Conservation (phyloP, 1,284 basidiomycete genomes). For the Rhodotorula sp. region DNA sequence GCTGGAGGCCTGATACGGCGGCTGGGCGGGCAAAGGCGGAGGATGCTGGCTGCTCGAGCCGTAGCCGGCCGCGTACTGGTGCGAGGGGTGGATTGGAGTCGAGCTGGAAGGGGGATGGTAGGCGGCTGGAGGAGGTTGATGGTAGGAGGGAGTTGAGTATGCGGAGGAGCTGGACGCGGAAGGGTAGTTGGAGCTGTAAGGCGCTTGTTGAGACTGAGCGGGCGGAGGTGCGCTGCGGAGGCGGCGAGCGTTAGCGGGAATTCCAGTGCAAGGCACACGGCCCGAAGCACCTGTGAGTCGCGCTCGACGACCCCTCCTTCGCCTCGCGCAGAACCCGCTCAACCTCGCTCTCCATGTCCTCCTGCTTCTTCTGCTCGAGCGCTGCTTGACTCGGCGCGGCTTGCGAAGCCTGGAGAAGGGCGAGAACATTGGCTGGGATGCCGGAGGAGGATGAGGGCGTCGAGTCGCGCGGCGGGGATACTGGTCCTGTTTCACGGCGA, state of each 20-base stretch:
- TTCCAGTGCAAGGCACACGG: background rate
- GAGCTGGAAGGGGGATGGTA: too few relatives aligned
- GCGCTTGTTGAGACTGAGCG: conserved; percentile 62
- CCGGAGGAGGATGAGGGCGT: background rate
- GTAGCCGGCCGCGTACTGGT: too few relatives aligned
- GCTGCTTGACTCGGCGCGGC: conserved; percentile 4
- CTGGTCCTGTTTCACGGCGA: background rate
- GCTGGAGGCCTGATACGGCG: background rate
- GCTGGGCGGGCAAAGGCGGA: background rate
- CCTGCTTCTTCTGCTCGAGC: conserved; percentile 16
- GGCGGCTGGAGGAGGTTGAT: too few relatives aligned
- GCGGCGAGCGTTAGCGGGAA: conserved; percentile 48
- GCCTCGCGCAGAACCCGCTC: conserved; percentile 28
- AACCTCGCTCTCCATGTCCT: conserved; percentile 17
- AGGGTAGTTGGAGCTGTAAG: too few relatives aligned
- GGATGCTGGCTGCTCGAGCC: background rate
- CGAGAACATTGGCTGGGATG: conserved; percentile 35
- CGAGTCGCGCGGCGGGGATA: background rate
- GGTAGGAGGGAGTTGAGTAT: too few relatives aligned
- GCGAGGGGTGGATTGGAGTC: too few relatives aligned
- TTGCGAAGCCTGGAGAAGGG: conserved; percentile 16
- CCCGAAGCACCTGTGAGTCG: background rate
- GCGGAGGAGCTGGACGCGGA: too few relatives aligned
- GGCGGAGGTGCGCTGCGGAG: background rate
- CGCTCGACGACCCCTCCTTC: background rate